Conservation (phyloP, 2,329 filamentous ascomycete species). For the Pseudogymnoascus sp. region DNA sequence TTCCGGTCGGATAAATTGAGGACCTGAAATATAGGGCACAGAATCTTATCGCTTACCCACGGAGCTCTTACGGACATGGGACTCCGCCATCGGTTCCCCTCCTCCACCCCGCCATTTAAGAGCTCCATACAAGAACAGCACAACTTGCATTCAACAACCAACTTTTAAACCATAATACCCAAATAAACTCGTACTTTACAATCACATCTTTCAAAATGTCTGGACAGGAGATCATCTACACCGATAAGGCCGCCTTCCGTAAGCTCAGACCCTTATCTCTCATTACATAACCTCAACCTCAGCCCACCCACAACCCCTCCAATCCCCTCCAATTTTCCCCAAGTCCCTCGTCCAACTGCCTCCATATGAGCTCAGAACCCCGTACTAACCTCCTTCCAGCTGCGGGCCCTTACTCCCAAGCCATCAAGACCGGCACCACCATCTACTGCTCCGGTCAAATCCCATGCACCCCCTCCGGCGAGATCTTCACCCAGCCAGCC, state of each 20-base stretch:
- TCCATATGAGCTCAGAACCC: neutral
- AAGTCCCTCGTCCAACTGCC: neutral
- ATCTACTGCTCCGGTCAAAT: conserved; percentile 61
- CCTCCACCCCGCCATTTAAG: conserved; percentile 11
- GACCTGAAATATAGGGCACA: neutral
- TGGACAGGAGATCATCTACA: conserved; percentile 29
- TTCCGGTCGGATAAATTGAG: neutral
- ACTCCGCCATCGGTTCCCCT: conserved; percentile 9
- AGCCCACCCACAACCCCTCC: conserved; percentile 14
- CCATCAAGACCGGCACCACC: conserved; percentile 52
- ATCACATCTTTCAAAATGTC: conserved; percentile 24
- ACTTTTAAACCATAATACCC: neutral
- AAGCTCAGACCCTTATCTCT: conserved; percentile 17
- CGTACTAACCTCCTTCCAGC: conserved; percentile 10
- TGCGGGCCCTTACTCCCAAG: conserved; percentile 47
- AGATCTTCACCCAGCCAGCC: conserved; percentile 39
- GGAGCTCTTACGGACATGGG: conserved; percentile 5
- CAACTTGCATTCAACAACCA: conserved; percentile 8
- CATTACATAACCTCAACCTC: neutral
- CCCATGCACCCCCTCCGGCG: conserved; percentile 27
- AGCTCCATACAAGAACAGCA: conserved; percentile 1
- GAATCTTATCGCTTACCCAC: neutral
- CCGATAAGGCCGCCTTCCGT: conserved; percentile 32
- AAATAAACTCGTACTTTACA: neutral
- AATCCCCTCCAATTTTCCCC: neutral